These are phyloP conservation scores for Pyrenula aspistea DNA, from an alignment of 495 filamentous ascomycete genomes.

Conservation along the genomic window DNA sequence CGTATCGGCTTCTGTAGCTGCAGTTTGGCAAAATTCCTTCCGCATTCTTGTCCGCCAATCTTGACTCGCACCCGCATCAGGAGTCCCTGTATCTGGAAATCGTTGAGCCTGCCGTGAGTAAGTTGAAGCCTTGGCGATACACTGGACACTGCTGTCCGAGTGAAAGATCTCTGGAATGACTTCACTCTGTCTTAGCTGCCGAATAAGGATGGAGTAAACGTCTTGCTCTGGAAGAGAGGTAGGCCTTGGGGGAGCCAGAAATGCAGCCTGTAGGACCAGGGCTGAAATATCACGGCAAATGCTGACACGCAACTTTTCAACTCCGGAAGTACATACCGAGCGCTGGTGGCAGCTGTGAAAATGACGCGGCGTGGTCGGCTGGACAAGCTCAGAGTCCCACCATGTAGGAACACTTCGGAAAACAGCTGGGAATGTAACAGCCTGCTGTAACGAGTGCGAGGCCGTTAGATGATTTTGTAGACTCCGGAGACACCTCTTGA, in stretches of 20 bases:
- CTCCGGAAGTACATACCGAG: background rate
- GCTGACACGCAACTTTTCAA: background rate
- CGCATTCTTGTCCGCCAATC: constrained; percentile 34
- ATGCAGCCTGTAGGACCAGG: background rate
- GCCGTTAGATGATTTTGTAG: background rate
- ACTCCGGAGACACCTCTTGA: background rate
- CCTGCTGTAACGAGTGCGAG: background rate
- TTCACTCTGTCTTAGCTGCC: background rate
- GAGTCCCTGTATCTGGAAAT: constrained; percentile 4
- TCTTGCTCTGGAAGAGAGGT: background rate
- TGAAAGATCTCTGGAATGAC: background rate
- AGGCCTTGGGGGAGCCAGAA: constrained; percentile 4
- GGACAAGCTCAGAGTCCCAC: background rate
- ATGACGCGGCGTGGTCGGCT: background rate
- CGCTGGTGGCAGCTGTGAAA: background rate
- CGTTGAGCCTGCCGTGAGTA: constrained; percentile 5
- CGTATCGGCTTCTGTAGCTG: constrained; percentile 21
- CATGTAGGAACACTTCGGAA: background rate
- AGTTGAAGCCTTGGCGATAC: constrained; percentile 3
- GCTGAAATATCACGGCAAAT: background rate
- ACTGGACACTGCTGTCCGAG: constrained; percentile 10
- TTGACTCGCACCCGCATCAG: constrained; percentile 8
- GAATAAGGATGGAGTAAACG: background rate
- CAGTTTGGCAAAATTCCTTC: constrained; percentile 20
- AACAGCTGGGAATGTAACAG: background rate